Conservation (phyloP, 352 stramenopile genomes). For the Pythium dissotocum region DNA sequence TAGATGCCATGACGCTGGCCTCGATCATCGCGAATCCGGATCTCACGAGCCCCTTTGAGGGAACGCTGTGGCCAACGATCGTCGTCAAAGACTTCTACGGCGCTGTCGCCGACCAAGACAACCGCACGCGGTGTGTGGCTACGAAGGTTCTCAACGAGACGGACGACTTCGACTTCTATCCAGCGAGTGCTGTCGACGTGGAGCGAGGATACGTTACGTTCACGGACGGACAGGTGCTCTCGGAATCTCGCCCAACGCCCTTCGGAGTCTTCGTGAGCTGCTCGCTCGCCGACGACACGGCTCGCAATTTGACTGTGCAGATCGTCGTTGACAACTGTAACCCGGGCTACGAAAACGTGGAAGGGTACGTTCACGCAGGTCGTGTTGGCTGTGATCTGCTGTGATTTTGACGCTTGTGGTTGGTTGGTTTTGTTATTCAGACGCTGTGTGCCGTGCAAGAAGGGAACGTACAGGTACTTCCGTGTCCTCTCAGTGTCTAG, state of each 20-base stretch:
- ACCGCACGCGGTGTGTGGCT: constrained; percentile 36
- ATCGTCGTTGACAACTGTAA: constrained; percentile 59
- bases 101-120: constrained; percentile 50
- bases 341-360: constrained; percentile 57
- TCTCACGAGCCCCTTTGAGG: constrained; percentile 18
- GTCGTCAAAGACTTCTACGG: constrained; percentile 64
- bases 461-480: constrained; percentile 63
- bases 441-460: constrained; percentile 53
- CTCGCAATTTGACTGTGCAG: constrained; percentile 26
- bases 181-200: constrained; percentile 29
- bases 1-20: background rate
- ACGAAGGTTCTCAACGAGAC: constrained; percentile 26
- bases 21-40: constrained; percentile 3
- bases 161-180: constrained; percentile 49
- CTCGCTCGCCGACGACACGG: constrained; percentile 32
- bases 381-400: background rate
- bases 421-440: constrained; percentile 23
- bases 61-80: constrained; percentile 56
- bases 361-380: constrained; percentile 38
- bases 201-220: constrained; percentile 56
- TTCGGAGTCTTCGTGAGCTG: constrained; percentile 54
- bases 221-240: constrained; percentile 36
- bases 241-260: constrained; percentile 30
- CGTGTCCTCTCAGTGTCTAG: no score
- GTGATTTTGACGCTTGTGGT: background rate